A percentile compares a stretch with the other conserved stretches of the same genome.
Evolutionary conservation across 495 filamentous ascomycete genomes (phyloP).

Genomic region (Cetradonia linearis): DNA sequence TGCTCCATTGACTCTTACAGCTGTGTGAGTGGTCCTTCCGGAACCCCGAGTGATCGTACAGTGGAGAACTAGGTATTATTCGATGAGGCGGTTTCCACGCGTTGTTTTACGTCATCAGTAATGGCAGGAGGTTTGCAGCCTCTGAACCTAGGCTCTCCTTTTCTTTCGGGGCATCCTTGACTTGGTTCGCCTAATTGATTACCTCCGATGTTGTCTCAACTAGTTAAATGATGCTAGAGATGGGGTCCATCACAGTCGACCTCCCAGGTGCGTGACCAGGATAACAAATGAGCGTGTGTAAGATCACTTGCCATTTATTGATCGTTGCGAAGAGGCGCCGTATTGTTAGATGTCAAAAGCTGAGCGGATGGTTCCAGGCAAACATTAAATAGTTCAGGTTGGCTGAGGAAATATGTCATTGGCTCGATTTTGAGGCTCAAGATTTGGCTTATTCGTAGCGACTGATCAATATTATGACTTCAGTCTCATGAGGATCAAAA

Average conservation of each 20-base stretch:
- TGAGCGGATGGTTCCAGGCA: not conserved
- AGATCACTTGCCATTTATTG: not conserved
- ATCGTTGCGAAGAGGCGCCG: not conserved
- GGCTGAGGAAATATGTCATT: not conserved
- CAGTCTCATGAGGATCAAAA: not conserved
- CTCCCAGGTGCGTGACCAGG: not conserved
- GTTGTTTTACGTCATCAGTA: conserved; percentile 26
- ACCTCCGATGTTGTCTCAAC: conserved; percentile 24
- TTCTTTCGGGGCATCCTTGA: conserved; percentile 29
- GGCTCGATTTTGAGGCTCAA: not conserved
- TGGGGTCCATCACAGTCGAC: conserved; percentile 5
- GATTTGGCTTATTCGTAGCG: not conserved
- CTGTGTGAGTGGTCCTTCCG: conserved; percentile 26
- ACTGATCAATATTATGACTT: not conserved
- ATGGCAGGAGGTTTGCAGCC: conserved; percentile 19
- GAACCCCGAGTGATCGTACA: conserved; percentile 22
- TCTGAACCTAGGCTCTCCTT: conserved; percentile 22
- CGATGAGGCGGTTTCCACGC: conserved; percentile 17
- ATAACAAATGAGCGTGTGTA: not conserved
- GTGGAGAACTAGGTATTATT: conserved; percentile 20
- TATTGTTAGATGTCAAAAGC: not conserved
- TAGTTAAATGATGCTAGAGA: conserved; percentile 26
- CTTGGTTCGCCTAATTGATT: conserved; percentile 26
- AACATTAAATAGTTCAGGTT: not conserved
- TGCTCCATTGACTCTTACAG: conserved; percentile 24